Conservation (phyloP, 495 filamentous ascomycete genomes). For the Echria macrotheca region DNA sequence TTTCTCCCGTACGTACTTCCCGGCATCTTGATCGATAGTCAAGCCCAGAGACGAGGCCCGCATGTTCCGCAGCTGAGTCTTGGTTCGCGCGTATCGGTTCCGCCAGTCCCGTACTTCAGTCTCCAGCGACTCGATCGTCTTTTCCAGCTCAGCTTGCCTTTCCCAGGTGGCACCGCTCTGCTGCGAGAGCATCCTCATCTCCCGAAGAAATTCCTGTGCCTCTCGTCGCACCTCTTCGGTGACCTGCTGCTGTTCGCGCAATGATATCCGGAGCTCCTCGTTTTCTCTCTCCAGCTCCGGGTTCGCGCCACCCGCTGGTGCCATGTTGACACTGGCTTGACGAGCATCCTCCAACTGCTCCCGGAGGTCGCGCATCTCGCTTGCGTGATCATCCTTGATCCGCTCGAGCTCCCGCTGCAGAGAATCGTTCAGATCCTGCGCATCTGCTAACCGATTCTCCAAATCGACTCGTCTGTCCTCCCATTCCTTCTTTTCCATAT, state of each 20-base stretch:
- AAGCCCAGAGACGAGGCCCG: conserved; percentile 74
- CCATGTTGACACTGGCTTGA: conserved; percentile 19
- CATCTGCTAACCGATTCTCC: conserved; percentile 72
- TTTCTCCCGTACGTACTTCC: conserved; percentile 58
- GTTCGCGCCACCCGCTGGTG: conserved; percentile 34
- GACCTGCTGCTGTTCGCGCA: conserved; percentile 71
- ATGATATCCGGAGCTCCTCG: conserved; percentile 60
- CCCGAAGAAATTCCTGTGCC: conserved; percentile 74
- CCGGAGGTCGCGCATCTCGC: conserved; percentile 57
- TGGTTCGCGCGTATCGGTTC: conserved; percentile 76
- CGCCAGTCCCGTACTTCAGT: conserved; percentile 84
- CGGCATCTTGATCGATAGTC: conserved; percentile 59
- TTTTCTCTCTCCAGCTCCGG: conserved; percentile 67
- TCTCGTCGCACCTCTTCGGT: conserved; percentile 85
- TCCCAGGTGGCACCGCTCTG: conserved; percentile 74
- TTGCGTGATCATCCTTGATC: conserved; percentile 59
- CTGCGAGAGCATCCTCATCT: conserved; percentile 83
- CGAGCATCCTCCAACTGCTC: conserved; percentile 55
- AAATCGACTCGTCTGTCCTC: conserved; percentile 64
- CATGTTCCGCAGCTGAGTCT: conserved; percentile 76
- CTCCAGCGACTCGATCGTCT: conserved; percentile 68
- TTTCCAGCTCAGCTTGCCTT: conserved; percentile 69
- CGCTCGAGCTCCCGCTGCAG: conserved; percentile 73
- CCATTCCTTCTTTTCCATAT: conserved; percentile 63
- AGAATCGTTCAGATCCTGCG: conserved; percentile 69